Evolutionary conservation across 495 filamentous ascomycete species (phyloP), one percentile per base, ranked within the genome.

Genomic region (Articulospora tetracladia): DNA sequence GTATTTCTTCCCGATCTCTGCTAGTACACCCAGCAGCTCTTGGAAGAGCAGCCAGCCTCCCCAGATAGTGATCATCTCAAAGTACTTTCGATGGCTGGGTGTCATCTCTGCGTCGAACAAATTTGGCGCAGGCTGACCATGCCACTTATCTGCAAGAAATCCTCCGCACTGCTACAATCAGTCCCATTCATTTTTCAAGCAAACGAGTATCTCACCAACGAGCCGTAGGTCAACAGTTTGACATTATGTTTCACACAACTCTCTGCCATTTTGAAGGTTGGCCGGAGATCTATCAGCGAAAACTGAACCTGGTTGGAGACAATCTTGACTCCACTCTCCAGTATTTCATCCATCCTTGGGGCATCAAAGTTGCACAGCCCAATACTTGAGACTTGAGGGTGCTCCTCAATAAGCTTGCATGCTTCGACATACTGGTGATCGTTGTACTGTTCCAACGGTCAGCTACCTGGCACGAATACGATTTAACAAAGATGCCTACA

Each of bases 301-400:
- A 76, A 76, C 73, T 76, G 75, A n/a, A 78, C 66, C 57, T 78
- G 74, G 44, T 78, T 76, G 36, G 72, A 74, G 26, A 73, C 71
- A 32, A 73, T 54, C 2, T 70, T 68, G 47, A 76, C 68, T 10
- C 65, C 63, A 27, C 70, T 66, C 34, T 74, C 66, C 50, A 74
- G 62, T 8, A 70, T 69, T 47, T 71, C 71, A 47, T 69, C 59
- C 32, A 71, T 66, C 57, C 73, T 71, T 58, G 69, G 54, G 20
- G 71, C 64, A 60, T 79, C 76, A 61, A 77, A 77, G 65, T 79
- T 77, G 62, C 74, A 76, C 1, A 79, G 66, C 4, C 76, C 76
- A 27, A 77, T 62, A 11, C 62, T 58, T 39, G 64, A 52, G 1
- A 77, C 68, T 0, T 73, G 61, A 8, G 65, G 63, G 26, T 76